phyloP scores from a whole-genome alignment of 306 rosid species.

The Trifolium repens region DNA sequence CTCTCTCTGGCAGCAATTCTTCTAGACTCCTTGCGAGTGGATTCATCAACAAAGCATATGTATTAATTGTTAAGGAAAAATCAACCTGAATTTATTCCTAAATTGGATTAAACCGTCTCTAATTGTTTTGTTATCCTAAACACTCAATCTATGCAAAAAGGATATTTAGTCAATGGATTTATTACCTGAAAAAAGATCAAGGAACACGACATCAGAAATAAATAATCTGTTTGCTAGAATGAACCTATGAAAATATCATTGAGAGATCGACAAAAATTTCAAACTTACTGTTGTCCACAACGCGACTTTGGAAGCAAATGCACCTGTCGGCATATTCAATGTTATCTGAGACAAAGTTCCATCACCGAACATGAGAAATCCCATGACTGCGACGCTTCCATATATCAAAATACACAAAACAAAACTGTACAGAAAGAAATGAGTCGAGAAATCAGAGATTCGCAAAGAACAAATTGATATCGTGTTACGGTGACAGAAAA shows the following conservation, averaged over 20 bases:
- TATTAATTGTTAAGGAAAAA: constrained; percentile 63
- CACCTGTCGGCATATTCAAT: constrained; percentile 66
- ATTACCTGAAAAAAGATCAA: constrained; percentile 62
- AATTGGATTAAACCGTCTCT: constrained; percentile 21
- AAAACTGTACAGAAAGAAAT: constrained; percentile 60
- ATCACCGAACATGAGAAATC: constrained; percentile 74
- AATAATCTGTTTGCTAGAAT: not conserved
- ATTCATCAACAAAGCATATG: constrained; percentile 77
- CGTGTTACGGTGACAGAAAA: not conserved
- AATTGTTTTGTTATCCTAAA: constrained; percentile 7
- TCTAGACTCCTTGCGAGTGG: constrained; percentile 88
- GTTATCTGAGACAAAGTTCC: constrained; percentile 85
- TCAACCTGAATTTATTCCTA: not conserved
- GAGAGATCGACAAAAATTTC: constrained; percentile 17
- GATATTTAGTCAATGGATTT: constrained; percentile 87
- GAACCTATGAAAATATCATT: constrained; percentile 1
- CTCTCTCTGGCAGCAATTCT: constrained; percentile 66
- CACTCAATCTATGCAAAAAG: constrained; percentile 42
- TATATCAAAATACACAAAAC: constrained; percentile 60
- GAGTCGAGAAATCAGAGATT: constrained; percentile 7
- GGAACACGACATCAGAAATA: constrained; percentile 34
- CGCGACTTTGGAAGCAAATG: constrained; percentile 68
- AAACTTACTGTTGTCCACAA: constrained; percentile 81
- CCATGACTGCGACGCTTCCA: constrained; percentile 82
- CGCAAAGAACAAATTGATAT: not conserved